A percentile compares a stretch with the other conserved stretches of the same genome.
These are phyloP conservation scores for Fusarium subtropicale DNA, from an alignment of 2,329 filamentous ascomycete species.

Conservation along the genomic window DNA sequence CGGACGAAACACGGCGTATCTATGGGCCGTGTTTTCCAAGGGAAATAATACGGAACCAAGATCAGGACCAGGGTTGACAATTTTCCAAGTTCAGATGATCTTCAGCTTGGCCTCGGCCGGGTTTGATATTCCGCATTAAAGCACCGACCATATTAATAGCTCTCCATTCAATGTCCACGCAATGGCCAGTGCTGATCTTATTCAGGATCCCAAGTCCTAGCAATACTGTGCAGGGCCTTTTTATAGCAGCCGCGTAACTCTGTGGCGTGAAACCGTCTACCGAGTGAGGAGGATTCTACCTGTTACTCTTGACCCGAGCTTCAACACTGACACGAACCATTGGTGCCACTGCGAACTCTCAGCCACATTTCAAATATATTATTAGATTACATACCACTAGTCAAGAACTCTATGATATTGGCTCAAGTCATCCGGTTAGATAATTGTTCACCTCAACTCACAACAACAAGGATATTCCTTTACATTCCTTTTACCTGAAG, in stretches of 20 bases:
- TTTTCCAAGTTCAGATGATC: slow-evolving; percentile 30
- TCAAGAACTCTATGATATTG: background rate
- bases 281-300: slow-evolving; percentile 19
- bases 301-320: slow-evolving; percentile 25
- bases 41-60: background rate
- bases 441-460: background rate
- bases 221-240: slow-evolving; percentile 22
- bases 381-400: background rate
- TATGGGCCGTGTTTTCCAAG: background rate
- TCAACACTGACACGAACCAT: slow-evolving; percentile 23
- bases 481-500: slow-evolving; percentile 7
- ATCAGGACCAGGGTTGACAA: slow-evolving; percentile 10
- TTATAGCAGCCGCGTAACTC: slow-evolving; percentile 27
- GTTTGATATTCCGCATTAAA: slow-evolving; percentile 12
- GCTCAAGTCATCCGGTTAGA: background rate
- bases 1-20: slow-evolving; percentile 26
- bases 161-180: slow-evolving; percentile 9
- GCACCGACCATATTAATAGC: slow-evolving; percentile 20
- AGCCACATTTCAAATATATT: slow-evolving; percentile 38
- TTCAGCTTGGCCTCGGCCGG: background rate
- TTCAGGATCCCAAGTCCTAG: slow-evolving; percentile 25
- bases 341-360: slow-evolving; percentile 7
- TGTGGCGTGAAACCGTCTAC: slow-evolving; percentile 28
- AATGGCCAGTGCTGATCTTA: slow-evolving; percentile 22
- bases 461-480: background rate